These are phyloP conservation scores for Leccinum uliginosum DNA, from an alignment of 768 basidiomycete species.

Conservation along the genomic window DNA sequence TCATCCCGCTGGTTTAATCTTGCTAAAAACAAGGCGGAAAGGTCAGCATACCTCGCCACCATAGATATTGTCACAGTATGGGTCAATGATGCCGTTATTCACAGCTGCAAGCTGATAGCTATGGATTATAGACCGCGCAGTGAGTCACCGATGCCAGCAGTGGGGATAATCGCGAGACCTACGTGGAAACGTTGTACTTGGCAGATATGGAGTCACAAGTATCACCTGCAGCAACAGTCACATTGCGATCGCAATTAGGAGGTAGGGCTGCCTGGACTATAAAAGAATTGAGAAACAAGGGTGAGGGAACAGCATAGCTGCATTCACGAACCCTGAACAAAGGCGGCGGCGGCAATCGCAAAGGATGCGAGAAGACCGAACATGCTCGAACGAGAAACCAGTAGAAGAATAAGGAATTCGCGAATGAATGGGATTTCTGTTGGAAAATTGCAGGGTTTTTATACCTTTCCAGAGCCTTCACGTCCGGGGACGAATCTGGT, in stretches of 20 bases:
- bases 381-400: conserved; percentile 12
- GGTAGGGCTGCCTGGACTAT: conserved; percentile 42
- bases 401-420: not conserved
- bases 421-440: not conserved
- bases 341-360: conserved; percentile 11
- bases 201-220: conserved; percentile 67
- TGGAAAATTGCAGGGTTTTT: conserved; percentile 9
- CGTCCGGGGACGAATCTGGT: no score
- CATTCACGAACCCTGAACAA: conserved; percentile 16
- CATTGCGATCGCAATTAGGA: conserved; percentile 51
- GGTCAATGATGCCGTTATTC: conserved; percentile 45
- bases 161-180: conserved; percentile 16
- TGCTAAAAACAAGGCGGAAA: not conserved
- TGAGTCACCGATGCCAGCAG: not conserved
- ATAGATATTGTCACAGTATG: conserved; percentile 54
- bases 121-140: not conserved
- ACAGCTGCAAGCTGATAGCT: conserved; percentile 59
- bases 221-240: conserved; percentile 54
- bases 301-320: not conserved
- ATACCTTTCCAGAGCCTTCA: conserved; percentile 8
- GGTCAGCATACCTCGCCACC: conserved; percentile 39
- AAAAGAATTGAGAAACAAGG: conserved; percentile 16
- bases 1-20: not conserved
- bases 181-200: conserved; percentile 60
- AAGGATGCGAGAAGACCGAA: conserved; percentile 14